Percentiles rank a stretch among this genome's conserved stretches.
phyloP scores from a whole-genome alignment of 2,329 filamentous ascomycete species.

The Septoria linicola region DNA sequence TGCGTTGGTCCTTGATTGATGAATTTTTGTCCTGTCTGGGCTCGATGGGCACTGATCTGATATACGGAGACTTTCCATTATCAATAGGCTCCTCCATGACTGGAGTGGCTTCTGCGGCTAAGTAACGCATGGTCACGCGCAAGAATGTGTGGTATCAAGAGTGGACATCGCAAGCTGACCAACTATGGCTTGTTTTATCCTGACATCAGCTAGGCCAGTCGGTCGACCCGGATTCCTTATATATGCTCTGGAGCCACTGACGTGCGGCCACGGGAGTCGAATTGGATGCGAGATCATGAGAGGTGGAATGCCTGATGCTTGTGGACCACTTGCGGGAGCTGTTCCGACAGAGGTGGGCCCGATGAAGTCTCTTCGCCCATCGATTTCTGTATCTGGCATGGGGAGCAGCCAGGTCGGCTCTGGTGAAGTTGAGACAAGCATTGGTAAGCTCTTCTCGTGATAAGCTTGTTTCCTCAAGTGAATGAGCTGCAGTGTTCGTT shows the following conservation, averaged over 20 bases:
- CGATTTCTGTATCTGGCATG: background rate
- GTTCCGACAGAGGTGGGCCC: background rate
- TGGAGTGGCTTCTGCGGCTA: no score
- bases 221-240: background rate
- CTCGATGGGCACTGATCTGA: background rate
- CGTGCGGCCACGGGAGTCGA: background rate
- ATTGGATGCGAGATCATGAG: background rate
- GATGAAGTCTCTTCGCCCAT: background rate
- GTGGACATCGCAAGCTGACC: no score
- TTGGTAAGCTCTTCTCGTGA: background rate
- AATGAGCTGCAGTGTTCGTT: no score
- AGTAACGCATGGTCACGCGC: no score
- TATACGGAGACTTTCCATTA: background rate
- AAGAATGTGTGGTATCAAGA: no score
- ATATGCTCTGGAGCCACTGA: background rate
- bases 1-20: no score
- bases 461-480: background rate
- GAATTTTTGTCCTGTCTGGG: background rate
- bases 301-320: background rate
- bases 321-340: background rate
- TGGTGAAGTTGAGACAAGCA: background rate
- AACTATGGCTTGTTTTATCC: no score
- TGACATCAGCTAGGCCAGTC: background rate
- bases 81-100: no score
- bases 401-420: background rate